These are phyloP conservation scores for Cadophora malorum DNA, from an alignment of 2,329 filamentous ascomycete genomes.

Conservation along the genomic window DNA sequence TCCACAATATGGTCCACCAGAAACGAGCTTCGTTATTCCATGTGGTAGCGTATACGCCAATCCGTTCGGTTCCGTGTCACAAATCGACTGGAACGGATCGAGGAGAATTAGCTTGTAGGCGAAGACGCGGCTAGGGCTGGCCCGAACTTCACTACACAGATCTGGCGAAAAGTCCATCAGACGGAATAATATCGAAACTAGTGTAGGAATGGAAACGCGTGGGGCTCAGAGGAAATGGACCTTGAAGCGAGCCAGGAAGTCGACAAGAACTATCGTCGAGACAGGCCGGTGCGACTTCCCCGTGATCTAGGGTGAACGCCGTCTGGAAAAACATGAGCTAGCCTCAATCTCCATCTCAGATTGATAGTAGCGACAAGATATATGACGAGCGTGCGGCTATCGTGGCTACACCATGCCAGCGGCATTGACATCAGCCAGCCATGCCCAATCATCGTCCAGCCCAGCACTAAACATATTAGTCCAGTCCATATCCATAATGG, in stretches of 20 bases:
- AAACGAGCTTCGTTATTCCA: not conserved
- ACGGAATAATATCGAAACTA: not conserved
- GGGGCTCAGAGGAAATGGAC: too few species aligned
- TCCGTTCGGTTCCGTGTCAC: not conserved
- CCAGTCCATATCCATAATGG: conserved; percentile 32
- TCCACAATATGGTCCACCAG: not conserved
- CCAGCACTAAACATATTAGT: conserved; percentile 19
- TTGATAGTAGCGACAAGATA: not conserved
- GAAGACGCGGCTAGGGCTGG: not conserved
- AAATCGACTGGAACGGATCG: not conserved
- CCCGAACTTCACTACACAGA: not conserved
- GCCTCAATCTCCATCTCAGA: not conserved
- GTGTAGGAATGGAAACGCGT: too few species aligned
- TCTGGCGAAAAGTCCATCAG: not conserved
- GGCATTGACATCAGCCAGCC: conserved; percentile 26
- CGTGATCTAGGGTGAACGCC: too few species aligned
- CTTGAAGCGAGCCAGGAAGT: too few species aligned
- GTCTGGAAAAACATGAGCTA: not conserved
- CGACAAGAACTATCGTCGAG: too few species aligned
- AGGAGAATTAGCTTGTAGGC: not conserved
- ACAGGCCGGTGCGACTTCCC: too few species aligned
- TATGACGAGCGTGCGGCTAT: too few species aligned
- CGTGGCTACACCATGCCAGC: not conserved
- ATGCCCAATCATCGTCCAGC: conserved; percentile 31
- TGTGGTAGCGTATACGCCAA: not conserved